Conservation (phyloP, 2,329 filamentous ascomycete genomes). For the Neofusicoccum kwambonambiense region DNA sequence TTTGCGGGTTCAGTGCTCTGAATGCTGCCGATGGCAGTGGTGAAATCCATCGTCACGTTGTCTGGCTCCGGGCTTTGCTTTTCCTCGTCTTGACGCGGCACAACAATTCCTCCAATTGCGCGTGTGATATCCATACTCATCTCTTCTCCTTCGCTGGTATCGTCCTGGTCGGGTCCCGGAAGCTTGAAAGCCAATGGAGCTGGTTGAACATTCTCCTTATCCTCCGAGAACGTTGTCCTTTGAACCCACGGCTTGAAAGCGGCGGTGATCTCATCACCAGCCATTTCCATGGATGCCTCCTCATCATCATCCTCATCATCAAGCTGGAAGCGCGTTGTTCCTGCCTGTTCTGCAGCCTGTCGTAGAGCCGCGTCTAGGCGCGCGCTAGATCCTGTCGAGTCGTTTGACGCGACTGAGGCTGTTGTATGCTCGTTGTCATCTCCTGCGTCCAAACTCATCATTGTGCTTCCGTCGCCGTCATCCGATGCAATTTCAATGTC, state of each 20-base stretch:
- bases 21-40: slow-evolving; percentile 54
- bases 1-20: slow-evolving; percentile 32
- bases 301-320: slow-evolving; percentile 53
- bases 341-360: slow-evolving; percentile 72
- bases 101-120: slow-evolving; percentile 75
- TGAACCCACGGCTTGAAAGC: slow-evolving; percentile 72
- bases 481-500: slow-evolving; percentile 58
- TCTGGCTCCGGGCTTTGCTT: slow-evolving; percentile 39
- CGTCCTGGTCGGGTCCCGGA: slow-evolving; percentile 30
- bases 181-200: slow-evolving; percentile 23
- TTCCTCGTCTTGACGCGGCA: slow-evolving; percentile 40
- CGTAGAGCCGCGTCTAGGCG: slow-evolving; percentile 75
- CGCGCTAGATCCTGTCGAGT: slow-evolving; percentile 65
- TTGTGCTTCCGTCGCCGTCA: slow-evolving; percentile 71
- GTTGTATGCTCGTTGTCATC: slow-evolving; percentile 70
- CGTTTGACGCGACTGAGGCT: slow-evolving; percentile 58
- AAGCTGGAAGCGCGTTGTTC: slow-evolving; percentile 65
- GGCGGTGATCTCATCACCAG: slow-evolving; percentile 68
- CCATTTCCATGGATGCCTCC: slow-evolving; percentile 53
- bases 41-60: slow-evolving; percentile 57
- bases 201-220: slow-evolving; percentile 17
- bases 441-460: slow-evolving; percentile 71
- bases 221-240: slow-evolving; percentile 42
- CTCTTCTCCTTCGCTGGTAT: slow-evolving; percentile 59
- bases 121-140: slow-evolving; percentile 95